Evolutionary conservation across 1,284 basidiomycete species (phyloP), one percentile per base, ranked within the genome.

Genomic region (Cystobasidiaceae sp.): DNA sequence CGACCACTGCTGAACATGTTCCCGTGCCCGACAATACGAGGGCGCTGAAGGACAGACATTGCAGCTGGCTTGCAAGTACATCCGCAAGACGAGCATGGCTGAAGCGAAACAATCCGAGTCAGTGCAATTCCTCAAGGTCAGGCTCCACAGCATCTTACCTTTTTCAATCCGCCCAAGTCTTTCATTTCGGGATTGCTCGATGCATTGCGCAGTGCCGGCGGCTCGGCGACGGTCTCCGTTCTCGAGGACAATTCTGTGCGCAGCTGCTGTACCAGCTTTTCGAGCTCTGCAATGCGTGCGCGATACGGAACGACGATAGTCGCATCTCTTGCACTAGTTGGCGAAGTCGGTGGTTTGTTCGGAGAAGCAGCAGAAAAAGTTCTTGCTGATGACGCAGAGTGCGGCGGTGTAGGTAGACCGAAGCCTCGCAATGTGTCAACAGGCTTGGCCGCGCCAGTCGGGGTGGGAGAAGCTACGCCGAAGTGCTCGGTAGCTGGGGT

Each of bases 1-100:
- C 61, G 28, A 13, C 61, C 61, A 25, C 51, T 55, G 33, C 51
- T 55, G 44, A 64, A 64, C 61, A 64, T 64, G 32, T 64, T 64
- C 2, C 61, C 61, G 25, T 64, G 61, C 2, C 61, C 61, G 17
- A 64, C 48, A 7, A 64, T 25, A 11, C 61, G 61, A 8, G 61
- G 61, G 0, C 61, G 61, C 27, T 51, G 34, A 45, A 64, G 52
- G 25, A 64, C 45, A 11, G 61, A 64, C 15, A 15, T 48, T 39
- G 51, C 30, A 13, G 9, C 9, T 2, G 51, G 19, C 30, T 43
- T 55, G 39, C 61, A 64, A 23, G 27, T 23, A 27, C 61, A 64
- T 1, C 61, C 61, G 32, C 61, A 64, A 13, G 46, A 3, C 6
- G 5, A n/a, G 37, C 58, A 61, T 13, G 34, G 6, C 34, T 39